Evolutionary conservation across 768 basidiomycete species (phyloP), one percentile per base, ranked within the genome.

Genomic region (Mycena kentingensis): DNA sequence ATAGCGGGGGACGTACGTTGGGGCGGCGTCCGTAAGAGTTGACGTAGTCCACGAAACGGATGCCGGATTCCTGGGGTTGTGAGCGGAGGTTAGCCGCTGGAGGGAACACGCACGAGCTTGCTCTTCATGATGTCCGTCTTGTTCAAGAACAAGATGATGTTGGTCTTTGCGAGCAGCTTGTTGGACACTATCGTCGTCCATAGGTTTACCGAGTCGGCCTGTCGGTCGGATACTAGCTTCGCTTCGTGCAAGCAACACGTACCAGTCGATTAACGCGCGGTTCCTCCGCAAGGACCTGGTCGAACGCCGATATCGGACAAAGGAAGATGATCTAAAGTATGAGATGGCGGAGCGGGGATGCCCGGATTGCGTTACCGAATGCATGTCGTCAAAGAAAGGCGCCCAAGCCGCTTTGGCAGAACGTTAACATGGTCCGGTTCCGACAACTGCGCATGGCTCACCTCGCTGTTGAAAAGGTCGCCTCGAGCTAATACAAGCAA

Each of bases 101-200:
- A n/a, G n/a, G n/a, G 7, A 4, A 16, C 26, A 50, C 50, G 49
- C 34, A 59, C 69, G 11, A 90, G 78, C 62, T 90, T 90, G 38
- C 74, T 60, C 54, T 79, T 80, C 48, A 91, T 70, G 53, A 90
- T 86, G 61, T 90, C 88, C 53, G 85, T 85, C 65, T 92, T 92
- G 71, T 91, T 92, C 46, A 92, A 73, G 73, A 91, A 92, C 39
- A 91, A 74, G 54, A 91, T 85, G 28, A 90, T 73, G 58, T 88
- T 85, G 26, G 90, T 87, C 38, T 79, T 73, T 37, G 80, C 81
- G 4, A 92, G 76, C 22, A 91, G 78, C 60, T 77, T 81, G 70
- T 90, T 90, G 25, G 80, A 78, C 57, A 85, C 86, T 18, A 92
- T 79, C 15, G 79, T 76, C 48, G 81, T 84, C 89, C 89, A 92